phyloP scores from a whole-genome alignment of 148 eudicot species.

The Rhododendron ferrugineum region DNA sequence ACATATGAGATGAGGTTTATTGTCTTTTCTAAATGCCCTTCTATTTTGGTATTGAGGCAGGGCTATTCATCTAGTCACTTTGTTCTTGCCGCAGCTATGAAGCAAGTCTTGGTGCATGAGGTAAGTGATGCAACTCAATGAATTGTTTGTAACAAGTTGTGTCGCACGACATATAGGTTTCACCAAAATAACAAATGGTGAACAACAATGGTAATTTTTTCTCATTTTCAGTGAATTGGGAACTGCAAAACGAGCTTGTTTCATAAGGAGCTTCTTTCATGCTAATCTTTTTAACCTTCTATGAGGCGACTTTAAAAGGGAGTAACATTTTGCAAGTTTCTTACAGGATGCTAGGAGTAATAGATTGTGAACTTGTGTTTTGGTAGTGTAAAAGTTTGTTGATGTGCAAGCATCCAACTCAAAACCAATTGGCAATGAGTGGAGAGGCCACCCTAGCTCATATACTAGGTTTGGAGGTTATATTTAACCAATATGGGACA shows the following conservation, averaged over 20 bases:
- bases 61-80: slow-evolving; percentile 52
- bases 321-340: background rate
- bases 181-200: background rate
- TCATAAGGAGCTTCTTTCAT: background rate
- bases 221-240: background rate
- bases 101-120: slow-evolving; percentile 87
- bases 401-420: too few relatives aligned
- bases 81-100: slow-evolving; percentile 71
- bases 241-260: background rate
- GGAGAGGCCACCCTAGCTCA: too few relatives aligned
- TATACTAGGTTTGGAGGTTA: too few relatives aligned
- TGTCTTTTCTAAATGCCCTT: slow-evolving; percentile 9
- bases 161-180: background rate
- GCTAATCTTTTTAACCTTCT: background rate
- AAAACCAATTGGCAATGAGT: too few relatives aligned
- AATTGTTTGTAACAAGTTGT: background rate
- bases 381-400: background rate
- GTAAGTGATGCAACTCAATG: slow-evolving; percentile 32
- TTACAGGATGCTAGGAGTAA: background rate
- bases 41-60: slow-evolving; percentile 33
- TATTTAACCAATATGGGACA: too few relatives aligned
- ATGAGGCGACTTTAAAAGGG: background rate
- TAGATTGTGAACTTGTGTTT: background rate
- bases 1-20: slow-evolving; percentile 3
- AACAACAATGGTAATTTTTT: background rate